Evolutionary conservation across 148 eudicot genomes (phyloP).

Genomic region (Simmondsia chinensis): DNA sequence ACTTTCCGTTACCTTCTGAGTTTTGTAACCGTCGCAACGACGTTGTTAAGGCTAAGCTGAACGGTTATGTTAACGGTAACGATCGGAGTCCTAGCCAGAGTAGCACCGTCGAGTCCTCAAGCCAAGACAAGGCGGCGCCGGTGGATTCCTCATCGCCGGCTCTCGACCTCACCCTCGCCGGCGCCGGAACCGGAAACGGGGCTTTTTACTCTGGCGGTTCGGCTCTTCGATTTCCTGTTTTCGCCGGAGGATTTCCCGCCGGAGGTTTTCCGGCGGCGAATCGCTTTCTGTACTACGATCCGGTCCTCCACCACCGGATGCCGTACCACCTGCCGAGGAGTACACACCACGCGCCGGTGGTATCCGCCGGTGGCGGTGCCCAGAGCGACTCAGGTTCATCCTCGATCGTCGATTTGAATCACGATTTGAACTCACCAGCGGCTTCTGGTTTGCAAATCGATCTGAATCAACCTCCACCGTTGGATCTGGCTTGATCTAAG

Average conservation of each 20-base stretch:
- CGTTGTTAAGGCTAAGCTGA: not conserved
- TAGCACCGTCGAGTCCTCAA: conserved; percentile 42
- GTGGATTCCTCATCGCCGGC: conserved; percentile 23
- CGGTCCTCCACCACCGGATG: not conserved
- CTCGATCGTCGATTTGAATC: conserved; percentile 42
- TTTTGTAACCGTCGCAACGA: not conserved
- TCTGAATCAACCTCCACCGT: conserved; percentile 46
- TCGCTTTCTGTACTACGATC: conserved; percentile 18
- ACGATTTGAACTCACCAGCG: conserved; percentile 16
- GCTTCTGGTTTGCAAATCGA: too few species aligned
- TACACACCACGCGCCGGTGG: conserved; percentile 10
- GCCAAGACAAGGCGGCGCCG: conserved; percentile 20
- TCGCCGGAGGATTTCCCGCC: too few species aligned
- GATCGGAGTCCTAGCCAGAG: conserved; percentile 39
- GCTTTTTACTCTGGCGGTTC: too few species aligned
- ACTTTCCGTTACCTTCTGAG: conserved; percentile 31
- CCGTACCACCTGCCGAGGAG: not conserved
- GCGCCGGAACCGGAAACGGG: conserved; percentile 1
- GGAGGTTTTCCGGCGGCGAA: conserved; percentile 13
- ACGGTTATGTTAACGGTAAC: not conserved
- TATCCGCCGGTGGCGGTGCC: conserved; percentile 10
- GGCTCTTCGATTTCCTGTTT: too few species aligned
- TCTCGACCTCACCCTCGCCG: conserved; percentile 23
- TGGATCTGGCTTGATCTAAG: conserved; percentile 27
- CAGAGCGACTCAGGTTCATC: conserved; percentile 56